These are phyloP conservation scores for Alternaria sp. DNA, from an alignment of 2,329 filamentous ascomycete species.

Conservation along the genomic window DNA sequence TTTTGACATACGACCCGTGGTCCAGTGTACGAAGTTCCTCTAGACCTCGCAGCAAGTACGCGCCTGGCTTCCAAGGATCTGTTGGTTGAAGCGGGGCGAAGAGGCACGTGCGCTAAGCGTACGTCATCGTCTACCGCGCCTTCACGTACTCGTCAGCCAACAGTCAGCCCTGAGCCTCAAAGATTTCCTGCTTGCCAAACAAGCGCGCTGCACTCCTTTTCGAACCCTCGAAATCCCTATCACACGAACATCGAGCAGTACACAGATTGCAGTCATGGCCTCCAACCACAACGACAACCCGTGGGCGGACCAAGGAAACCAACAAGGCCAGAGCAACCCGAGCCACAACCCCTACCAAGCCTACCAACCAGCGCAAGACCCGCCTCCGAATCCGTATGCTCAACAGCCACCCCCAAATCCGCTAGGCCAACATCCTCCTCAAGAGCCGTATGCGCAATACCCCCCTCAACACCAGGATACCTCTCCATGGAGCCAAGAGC, in stretches of 20 bases:
- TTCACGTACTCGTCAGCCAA: slow-evolving; percentile 10
- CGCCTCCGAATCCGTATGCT: slow-evolving; percentile 13
- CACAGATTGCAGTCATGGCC: slow-evolving; percentile 18
- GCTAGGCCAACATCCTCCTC: slow-evolving; percentile 9
- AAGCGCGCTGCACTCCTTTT: background rate
- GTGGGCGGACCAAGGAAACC: slow-evolving; percentile 30
- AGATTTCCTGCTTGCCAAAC: slow-evolving; percentile 12
- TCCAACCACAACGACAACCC: slow-evolving; percentile 29
- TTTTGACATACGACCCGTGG: background rate
- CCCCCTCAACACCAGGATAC: slow-evolving; percentile 13
- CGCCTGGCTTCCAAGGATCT: background rate
- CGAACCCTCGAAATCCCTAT: background rate
- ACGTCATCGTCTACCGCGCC: slow-evolving; percentile 25
- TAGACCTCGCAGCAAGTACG: background rate
- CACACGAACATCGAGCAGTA: background rate
- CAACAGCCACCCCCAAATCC: slow-evolving; percentile 11
- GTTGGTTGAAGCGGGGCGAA: slow-evolving; percentile 16
- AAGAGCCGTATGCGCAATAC: slow-evolving; percentile 3
- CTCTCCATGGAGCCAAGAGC: slow-evolving; percentile 17
- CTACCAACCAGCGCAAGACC: slow-evolving; percentile 18
- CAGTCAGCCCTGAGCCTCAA: slow-evolving; percentile 18
- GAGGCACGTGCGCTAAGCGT: slow-evolving; percentile 13
- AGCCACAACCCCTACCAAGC: slow-evolving; percentile 31
- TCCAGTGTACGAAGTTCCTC: background rate
- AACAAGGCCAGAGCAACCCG: slow-evolving; percentile 21